These are phyloP conservation scores for Didymosphaeria variabile DNA, from an alignment of 2,329 filamentous ascomycete species.

Conservation along the genomic window DNA sequence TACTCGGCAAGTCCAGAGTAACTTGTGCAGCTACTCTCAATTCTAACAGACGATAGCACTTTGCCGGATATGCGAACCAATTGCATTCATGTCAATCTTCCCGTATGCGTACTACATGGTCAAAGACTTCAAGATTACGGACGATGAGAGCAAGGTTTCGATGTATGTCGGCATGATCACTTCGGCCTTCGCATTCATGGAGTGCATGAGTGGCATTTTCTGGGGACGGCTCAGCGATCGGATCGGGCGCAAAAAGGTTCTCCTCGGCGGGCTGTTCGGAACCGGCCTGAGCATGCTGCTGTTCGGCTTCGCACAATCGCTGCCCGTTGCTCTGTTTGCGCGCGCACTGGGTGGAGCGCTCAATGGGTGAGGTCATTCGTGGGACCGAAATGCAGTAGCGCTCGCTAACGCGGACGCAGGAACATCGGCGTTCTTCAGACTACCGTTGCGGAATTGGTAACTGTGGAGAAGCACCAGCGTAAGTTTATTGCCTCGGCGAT, in stretches of 20 bases:
- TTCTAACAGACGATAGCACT: constrained; percentile 66
- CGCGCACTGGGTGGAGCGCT: constrained; percentile 88
- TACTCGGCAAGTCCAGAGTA: constrained; percentile 57
- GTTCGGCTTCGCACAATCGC: constrained; percentile 87
- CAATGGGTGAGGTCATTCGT: constrained; percentile 75
- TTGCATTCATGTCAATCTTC: constrained; percentile 99
- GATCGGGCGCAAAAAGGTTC: constrained; percentile 89
- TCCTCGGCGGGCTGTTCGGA: constrained; percentile 87
- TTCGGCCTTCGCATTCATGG: constrained; percentile 93
- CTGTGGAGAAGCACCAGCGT: constrained; percentile 92
- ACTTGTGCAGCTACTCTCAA: background rate
- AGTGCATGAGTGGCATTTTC: constrained; percentile 90
- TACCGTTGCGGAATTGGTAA: constrained; percentile 92
- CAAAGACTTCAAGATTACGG: constrained; percentile 84
- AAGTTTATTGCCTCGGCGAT: constrained; percentile 49
- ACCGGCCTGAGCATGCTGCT: constrained; percentile 92
- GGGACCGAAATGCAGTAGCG: constrained; percentile 30
- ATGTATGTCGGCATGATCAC: constrained; percentile 97
- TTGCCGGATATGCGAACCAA: constrained; percentile 96
- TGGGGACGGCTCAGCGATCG: constrained; percentile 94
- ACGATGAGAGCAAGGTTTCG: constrained; percentile 80
- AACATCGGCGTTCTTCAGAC: constrained; percentile 97
- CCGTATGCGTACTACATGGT: constrained; percentile 99
- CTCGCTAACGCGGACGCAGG: constrained; percentile 56
- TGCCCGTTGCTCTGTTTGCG: constrained; percentile 84